phyloP scores from a whole-genome alignment of 306 rosid genomes.

The Psophocarpus tetragonolobus region DNA sequence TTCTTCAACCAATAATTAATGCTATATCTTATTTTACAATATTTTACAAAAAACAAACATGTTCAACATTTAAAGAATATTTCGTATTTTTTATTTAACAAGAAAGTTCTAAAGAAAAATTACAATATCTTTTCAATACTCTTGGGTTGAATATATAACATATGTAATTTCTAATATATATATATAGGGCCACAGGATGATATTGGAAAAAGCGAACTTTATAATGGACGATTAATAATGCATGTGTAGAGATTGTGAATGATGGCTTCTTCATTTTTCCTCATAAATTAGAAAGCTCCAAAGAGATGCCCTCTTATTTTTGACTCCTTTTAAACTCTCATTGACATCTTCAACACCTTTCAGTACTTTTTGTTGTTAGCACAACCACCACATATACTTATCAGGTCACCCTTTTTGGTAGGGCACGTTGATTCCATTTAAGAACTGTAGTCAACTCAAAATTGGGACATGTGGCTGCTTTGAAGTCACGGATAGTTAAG shows the following conservation, averaged over 20 bases:
- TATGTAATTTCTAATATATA: not conserved
- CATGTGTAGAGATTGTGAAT: not conserved
- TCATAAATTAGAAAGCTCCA: not conserved
- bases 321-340: not conserved
- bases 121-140: not conserved
- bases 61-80: not conserved
- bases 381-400: not conserved
- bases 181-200: not conserved
- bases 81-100: not conserved
- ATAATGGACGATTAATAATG: not conserved
- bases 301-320: not conserved
- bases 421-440: not conserved
- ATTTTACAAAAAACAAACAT: not conserved
- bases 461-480: conserved; percentile 11
- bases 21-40: not conserved
- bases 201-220: not conserved
- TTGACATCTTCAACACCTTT: not conserved
- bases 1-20: not conserved
- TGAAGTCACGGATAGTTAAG: conserved; percentile 22
- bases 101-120: not conserved
- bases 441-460: not conserved
- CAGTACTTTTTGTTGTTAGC: not conserved
- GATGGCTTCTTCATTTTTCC: not conserved
- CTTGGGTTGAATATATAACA: not conserved
- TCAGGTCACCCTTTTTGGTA: not conserved